A percentile compares a stretch with the other conserved stretches of the same genome.
phyloP scores from a whole-genome alignment of 192 early-diverging fungal genomes.

The Umbelopsis ramanniana region DNA sequence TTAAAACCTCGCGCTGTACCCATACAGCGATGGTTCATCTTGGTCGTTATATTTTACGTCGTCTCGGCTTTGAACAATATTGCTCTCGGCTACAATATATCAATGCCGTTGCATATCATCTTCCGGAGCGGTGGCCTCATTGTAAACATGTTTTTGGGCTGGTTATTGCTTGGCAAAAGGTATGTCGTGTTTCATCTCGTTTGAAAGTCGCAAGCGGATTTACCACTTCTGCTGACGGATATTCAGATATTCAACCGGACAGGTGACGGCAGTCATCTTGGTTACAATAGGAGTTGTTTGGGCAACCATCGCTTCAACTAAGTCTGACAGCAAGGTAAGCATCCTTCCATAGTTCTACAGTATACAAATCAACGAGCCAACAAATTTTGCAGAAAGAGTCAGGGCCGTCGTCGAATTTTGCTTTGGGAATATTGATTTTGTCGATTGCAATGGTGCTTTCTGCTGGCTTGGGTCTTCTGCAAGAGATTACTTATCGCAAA shows the following conservation, averaged over 20 bases:
- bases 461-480: slow-evolving; percentile 80
- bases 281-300: slow-evolving; percentile 79
- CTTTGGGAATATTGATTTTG: slow-evolving; percentile 72
- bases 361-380: neutral
- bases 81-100: slow-evolving; percentile 78
- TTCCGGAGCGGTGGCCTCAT: slow-evolving; percentile 85
- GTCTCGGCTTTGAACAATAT: slow-evolving; percentile 85
- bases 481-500: slow-evolving; percentile 77
- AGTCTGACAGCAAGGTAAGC: neutral
- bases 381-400: neutral
- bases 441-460: slow-evolving; percentile 76
- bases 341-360: neutral
- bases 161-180: slow-evolving; percentile 65
- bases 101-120: slow-evolving; percentile 91
- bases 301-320: slow-evolving; percentile 56
- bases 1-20: slow-evolving; percentile 68
- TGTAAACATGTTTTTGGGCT: slow-evolving; percentile 81
- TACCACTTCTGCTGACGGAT: neutral
- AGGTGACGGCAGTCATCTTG: slow-evolving; percentile 69
- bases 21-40: slow-evolving; percentile 68
- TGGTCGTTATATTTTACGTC: slow-evolving; percentile 79
- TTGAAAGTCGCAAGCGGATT: neutral
- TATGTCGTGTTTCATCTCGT: slow-evolving; percentile 32
- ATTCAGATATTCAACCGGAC: slow-evolving; percentile 48
- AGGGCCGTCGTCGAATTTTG: slow-evolving; percentile 31